phyloP scores from a whole-genome alignment of 208 protist genomes.

The Acanthamoeba rhysodes region DNA sequence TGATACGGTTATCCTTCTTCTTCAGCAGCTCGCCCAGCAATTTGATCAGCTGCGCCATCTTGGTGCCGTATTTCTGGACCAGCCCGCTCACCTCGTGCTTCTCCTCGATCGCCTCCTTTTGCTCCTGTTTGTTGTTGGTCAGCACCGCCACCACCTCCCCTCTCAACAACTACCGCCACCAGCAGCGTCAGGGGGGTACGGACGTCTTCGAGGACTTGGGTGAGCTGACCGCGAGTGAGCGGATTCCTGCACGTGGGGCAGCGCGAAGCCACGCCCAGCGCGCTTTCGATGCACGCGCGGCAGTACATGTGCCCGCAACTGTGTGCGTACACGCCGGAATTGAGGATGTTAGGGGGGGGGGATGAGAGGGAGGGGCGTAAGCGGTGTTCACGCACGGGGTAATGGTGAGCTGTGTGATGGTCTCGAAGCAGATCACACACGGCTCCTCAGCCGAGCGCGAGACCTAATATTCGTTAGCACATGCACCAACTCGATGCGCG shows the following conservation, averaged over 20 bases:
- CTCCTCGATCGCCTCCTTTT: constrained; percentile 15
- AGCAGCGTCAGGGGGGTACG: neutral
- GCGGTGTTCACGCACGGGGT: neutral
- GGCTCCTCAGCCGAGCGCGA: constrained; percentile 9
- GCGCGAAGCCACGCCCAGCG: neutral
- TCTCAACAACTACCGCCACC: no score
- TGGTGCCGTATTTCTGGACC: constrained; percentile 61
- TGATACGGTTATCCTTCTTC: constrained; percentile 51
- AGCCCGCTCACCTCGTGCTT: neutral
- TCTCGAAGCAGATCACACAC: constrained; percentile 72
- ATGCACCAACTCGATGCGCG: no score
- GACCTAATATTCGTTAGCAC: neutral
- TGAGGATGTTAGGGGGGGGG: neutral
- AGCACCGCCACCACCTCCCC: no score
- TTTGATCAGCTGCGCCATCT: constrained; percentile 73
- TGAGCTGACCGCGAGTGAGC: constrained; percentile 4
- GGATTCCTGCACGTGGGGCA: neutral
- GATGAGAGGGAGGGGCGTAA: neutral
- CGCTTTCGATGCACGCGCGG: neutral
- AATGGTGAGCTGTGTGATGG: constrained; percentile 48
- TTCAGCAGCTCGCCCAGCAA: constrained; percentile 14
- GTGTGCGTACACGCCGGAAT: neutral
- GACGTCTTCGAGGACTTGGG: neutral
- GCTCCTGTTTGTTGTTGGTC: neutral
- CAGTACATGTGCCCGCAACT: constrained; percentile 1